These are phyloP conservation scores for Kwoniella dejecticola DNA, from an alignment of 768 basidiomycete species.

Conservation along the genomic window DNA sequence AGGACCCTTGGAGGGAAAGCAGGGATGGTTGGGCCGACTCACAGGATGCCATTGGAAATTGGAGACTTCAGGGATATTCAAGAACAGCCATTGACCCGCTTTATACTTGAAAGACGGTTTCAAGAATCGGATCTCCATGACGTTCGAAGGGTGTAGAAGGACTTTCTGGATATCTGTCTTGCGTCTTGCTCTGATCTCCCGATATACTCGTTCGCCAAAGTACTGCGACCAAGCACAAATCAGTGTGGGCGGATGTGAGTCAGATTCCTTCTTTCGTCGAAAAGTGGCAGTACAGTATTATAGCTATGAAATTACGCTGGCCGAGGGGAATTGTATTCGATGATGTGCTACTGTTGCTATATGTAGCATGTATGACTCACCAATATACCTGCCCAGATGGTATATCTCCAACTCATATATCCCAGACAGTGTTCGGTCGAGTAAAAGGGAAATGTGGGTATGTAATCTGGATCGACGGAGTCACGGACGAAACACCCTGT, in stretches of 20 bases:
- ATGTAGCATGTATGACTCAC: too few relatives aligned
- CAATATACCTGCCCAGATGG: conserved; percentile 82
- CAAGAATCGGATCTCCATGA: conserved; percentile 89
- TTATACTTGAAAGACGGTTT: conserved; percentile 92
- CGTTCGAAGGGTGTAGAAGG: conserved; percentile 83
- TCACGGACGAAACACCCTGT: conserved; percentile 88
- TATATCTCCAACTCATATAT: conserved; percentile 87
- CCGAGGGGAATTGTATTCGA: too few relatives aligned
- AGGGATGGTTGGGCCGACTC: too few relatives aligned
- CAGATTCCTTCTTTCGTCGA: too few relatives aligned
- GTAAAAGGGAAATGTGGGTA: conserved; percentile 79
- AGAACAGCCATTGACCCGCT: conserved; percentile 46
- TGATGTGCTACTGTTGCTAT: too few relatives aligned
- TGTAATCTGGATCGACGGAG: conserved; percentile 70
- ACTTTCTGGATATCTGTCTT: conserved; percentile 81
- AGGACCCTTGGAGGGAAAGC: too few relatives aligned
- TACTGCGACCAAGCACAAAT: conserved; percentile 57
- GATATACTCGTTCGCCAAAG: conserved; percentile 80
- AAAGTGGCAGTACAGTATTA: too few relatives aligned
- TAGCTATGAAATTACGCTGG: too few relatives aligned
- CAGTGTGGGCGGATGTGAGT: not conserved
- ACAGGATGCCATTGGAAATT: conserved; percentile 93
- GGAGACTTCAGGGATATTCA: conserved; percentile 70
- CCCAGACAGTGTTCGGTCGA: conserved; percentile 83
- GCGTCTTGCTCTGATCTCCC: conserved; percentile 77